Conservation (phyloP, 495 filamentous ascomycete species). For the Lasiosphaeria hispida region DNA sequence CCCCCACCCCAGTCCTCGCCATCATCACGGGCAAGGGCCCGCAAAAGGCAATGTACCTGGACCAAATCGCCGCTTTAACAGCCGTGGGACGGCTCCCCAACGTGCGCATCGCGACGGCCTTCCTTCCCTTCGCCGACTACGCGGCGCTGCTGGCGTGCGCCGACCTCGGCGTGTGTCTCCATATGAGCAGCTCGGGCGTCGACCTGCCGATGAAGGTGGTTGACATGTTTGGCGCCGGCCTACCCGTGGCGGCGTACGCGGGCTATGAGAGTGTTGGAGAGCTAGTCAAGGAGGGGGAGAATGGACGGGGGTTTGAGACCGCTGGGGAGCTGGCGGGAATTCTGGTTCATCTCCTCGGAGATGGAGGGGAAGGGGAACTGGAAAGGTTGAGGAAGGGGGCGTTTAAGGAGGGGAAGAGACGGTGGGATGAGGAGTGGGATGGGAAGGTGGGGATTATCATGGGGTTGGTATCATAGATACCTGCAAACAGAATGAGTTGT, state of each 20-base stretch:
- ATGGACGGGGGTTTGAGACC: slow-evolving; percentile 77
- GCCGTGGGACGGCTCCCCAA: slow-evolving; percentile 57
- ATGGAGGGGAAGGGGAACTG: slow-evolving; percentile 47
- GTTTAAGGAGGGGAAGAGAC: slow-evolving; percentile 64
- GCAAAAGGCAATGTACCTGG: slow-evolving; percentile 69
- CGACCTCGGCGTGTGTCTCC: slow-evolving; percentile 86
- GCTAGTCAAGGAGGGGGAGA: slow-evolving; percentile 79
- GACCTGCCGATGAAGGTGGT: slow-evolving; percentile 99
- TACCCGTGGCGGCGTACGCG: slow-evolving; percentile 85
- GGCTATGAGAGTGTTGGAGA: slow-evolving; percentile 84
- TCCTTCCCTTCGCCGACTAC: slow-evolving; percentile 80
- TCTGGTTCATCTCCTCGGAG: slow-evolving; percentile 61
- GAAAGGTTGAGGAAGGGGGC: slow-evolving; percentile 68
- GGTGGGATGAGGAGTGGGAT: slow-evolving; percentile 98
- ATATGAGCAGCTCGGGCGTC: slow-evolving; percentile 89
- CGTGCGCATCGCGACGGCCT: slow-evolving; percentile 74
- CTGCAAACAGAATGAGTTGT: neutral
- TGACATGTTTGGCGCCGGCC: slow-evolving; percentile 92
- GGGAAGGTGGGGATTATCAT: slow-evolving; percentile 69
- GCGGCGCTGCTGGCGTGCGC: slow-evolving; percentile 81
- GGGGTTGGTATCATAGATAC: slow-evolving; percentile 44
- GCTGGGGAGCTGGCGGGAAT: slow-evolving; percentile 57
- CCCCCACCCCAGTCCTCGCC: slow-evolving; percentile 49
- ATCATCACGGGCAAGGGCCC: slow-evolving; percentile 95
- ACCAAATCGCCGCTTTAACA: slow-evolving; percentile 58